Percentiles rank a stretch among this genome's conserved stretches.
phyloP scores from a whole-genome alignment of 495 filamentous ascomycete species.

The Trichoderma asperelloides region DNA sequence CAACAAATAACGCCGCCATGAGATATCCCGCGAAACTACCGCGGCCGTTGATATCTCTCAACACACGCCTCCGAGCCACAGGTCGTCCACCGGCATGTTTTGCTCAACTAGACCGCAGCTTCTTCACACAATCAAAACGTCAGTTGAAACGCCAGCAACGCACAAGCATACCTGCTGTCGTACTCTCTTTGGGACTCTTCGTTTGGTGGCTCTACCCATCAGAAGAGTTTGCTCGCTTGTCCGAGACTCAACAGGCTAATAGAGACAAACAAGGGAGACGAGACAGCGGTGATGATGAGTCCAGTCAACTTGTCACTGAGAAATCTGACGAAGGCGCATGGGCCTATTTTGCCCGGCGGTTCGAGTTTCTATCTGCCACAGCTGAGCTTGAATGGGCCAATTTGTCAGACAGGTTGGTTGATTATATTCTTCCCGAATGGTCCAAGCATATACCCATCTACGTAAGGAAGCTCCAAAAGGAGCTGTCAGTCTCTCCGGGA shows the following conservation, averaged over 20 bases:
- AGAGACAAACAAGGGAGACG: background rate
- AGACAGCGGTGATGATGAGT: background rate
- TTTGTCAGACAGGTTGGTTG: slow-evolving; percentile 56
- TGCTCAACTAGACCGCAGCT: background rate
- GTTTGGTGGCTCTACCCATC: slow-evolving; percentile 11
- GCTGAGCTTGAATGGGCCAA: slow-evolving; percentile 47
- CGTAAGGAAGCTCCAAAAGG: slow-evolving; percentile 73
- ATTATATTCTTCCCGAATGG: slow-evolving; percentile 75
- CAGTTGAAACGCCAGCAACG: background rate
- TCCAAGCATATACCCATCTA: slow-evolving; percentile 64
- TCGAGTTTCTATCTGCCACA: slow-evolving; percentile 48
- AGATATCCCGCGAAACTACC: background rate
- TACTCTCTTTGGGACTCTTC: background rate
- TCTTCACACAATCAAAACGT: slow-evolving; percentile 6
- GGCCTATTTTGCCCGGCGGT: slow-evolving; percentile 48
- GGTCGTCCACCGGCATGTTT: background rate
- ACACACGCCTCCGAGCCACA: background rate
- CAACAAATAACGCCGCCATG: background rate
- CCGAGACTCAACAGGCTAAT: background rate
- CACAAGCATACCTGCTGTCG: background rate
- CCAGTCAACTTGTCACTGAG: background rate
- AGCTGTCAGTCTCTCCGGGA: slow-evolving; percentile 76
- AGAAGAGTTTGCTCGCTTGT: slow-evolving; percentile 10
- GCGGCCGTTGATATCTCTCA: slow-evolving; percentile 1
- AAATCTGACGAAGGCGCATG: slow-evolving; percentile 39